Percentiles rank a stretch among this genome's conserved stretches.
These are phyloP conservation scores for Paraglomus brasilianum DNA, from an alignment of 192 early-diverging fungal species.

Conservation along the genomic window DNA sequence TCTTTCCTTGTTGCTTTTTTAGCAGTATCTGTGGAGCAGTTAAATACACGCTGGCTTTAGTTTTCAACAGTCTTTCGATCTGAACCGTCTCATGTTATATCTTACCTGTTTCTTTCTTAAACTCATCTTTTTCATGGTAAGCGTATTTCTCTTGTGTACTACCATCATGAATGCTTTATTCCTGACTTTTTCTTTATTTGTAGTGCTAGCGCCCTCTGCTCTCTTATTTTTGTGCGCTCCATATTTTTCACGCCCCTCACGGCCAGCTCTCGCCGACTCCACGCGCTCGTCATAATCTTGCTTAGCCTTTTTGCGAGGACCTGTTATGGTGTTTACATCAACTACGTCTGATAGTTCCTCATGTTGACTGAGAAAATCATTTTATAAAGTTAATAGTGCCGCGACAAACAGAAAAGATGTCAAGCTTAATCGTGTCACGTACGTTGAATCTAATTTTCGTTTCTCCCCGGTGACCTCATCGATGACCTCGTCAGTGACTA, in stretches of 20 bases:
- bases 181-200: slow-evolving; percentile 92
- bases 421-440: slow-evolving; percentile 28
- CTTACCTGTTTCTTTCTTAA: slow-evolving; percentile 70
- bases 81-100: too few species aligned
- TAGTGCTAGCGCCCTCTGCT: slow-evolving; percentile 67
- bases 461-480: slow-evolving; percentile 40
- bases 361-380: background rate
- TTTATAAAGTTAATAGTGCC: background rate
- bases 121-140: slow-evolving; percentile 70
- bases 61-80: too few species aligned
- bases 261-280: slow-evolving; percentile 81
- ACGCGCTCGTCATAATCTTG: slow-evolving; percentile 90
- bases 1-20: too few species aligned
- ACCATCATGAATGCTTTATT: slow-evolving; percentile 96
- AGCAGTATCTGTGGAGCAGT: too few species aligned
- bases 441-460: slow-evolving; percentile 48
- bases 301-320: slow-evolving; percentile 78
- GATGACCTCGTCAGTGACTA: slow-evolving; percentile 42
- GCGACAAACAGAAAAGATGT: background rate
- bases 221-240: slow-evolving; percentile 86
- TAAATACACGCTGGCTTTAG: too few species aligned
- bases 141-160: slow-evolving; percentile 83
- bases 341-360: slow-evolving; percentile 34
- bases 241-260: slow-evolving; percentile 91
- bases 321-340: slow-evolving; percentile 48